Percentiles rank a stretch among this genome's conserved stretches.
Evolutionary conservation across 192 early-diverging fungal genomes (phyloP).

Genomic region (Gonapodya sp.): DNA sequence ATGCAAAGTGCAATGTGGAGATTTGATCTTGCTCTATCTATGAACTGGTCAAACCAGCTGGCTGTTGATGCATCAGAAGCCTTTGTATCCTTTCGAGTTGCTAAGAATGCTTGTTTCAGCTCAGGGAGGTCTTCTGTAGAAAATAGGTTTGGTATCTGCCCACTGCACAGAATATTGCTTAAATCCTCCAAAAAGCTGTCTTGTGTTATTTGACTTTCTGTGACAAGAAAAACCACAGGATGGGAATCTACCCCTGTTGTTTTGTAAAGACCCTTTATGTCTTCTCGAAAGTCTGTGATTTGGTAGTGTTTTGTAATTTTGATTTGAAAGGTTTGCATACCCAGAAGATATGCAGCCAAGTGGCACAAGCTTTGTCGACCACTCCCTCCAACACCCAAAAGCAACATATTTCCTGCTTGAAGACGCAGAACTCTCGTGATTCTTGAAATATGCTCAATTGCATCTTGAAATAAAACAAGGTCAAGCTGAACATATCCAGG

Average conservation of each 20-base stretch:
- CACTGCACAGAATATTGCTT: constrained; percentile 15
- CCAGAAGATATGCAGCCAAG: constrained; percentile 48
- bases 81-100: constrained; percentile 4
- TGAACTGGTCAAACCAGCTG: constrained; percentile 35
- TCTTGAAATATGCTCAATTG: constrained; percentile 51
- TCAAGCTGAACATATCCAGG: constrained; percentile 35
- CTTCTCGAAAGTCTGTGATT: constrained; percentile 42
- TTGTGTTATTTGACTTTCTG: constrained; percentile 52
- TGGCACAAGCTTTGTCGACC: constrained; percentile 50
- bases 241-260: constrained; percentile 49
- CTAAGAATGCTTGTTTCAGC: constrained; percentile 7
- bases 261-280: constrained; percentile 38
- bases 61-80: background rate
- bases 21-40: constrained; percentile 43
- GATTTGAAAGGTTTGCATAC: constrained; percentile 62
- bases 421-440: constrained; percentile 51
- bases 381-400: constrained; percentile 53
- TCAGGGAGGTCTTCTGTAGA: constrained; percentile 9
- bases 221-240: constrained; percentile 52
- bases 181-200: constrained; percentile 27
- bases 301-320: constrained; percentile 50
- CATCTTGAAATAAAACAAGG: constrained; percentile 55
- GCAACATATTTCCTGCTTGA: constrained; percentile 47
- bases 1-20: constrained; percentile 53
- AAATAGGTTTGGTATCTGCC: constrained; percentile 11